Evolutionary conservation across 2,329 filamentous ascomycete genomes (phyloP).

Genomic region (Penicillium palitans): DNA sequence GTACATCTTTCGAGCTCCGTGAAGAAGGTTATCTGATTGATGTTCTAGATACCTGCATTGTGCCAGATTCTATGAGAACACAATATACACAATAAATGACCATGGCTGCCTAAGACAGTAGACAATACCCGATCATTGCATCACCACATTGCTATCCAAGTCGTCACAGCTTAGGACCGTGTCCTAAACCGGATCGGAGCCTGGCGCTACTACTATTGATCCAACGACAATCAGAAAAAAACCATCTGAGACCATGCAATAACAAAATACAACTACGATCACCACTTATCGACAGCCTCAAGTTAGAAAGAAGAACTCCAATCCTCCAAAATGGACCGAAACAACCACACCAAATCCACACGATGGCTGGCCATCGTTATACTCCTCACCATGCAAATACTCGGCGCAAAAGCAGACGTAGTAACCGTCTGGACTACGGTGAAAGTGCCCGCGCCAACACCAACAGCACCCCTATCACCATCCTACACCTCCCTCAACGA

Average conservation of each 20-base stretch:
- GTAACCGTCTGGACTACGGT: slow-evolving; percentile 26
- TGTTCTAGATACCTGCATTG: background rate
- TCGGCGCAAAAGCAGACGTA: slow-evolving; percentile 1
- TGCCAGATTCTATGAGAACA: background rate
- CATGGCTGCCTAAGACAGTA: background rate
- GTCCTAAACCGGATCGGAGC: slow-evolving; percentile 1
- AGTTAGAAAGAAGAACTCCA: background rate
- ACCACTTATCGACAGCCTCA: background rate
- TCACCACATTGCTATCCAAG: background rate
- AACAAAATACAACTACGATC: background rate
- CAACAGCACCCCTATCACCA: slow-evolving; percentile 30
- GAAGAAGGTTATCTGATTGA: background rate
- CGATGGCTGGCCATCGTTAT: slow-evolving; percentile 7
- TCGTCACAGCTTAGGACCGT: background rate
- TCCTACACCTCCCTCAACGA: slow-evolving; percentile 46
- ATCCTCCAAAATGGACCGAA: background rate
- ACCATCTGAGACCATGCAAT: background rate
- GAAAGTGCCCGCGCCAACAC: slow-evolving; percentile 20
- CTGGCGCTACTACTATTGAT: background rate
- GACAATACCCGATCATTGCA: background rate
- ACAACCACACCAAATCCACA: background rate
- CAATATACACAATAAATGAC: background rate
- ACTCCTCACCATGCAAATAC: background rate
- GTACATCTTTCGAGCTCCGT: background rate
- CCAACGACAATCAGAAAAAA: background rate